A percentile compares a stretch with the other conserved stretches of the same genome.
These are phyloP conservation scores for Alnus glutinosa DNA, from an alignment of 306 rosid species.

Conservation along the genomic window DNA sequence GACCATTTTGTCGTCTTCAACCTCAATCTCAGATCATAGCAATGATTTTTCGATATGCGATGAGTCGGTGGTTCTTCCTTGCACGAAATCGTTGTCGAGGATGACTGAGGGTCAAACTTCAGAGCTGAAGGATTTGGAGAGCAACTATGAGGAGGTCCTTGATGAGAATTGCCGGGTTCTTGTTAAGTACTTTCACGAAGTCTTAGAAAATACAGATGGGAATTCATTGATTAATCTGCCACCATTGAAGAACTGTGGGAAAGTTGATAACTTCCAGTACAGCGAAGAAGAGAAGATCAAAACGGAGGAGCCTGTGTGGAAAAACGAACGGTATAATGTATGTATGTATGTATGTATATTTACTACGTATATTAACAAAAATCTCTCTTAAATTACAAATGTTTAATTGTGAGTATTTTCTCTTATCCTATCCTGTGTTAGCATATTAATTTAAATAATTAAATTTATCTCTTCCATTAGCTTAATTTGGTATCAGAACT, in stretches of 20 bases:
- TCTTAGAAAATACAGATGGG: slow-evolving; percentile 40
- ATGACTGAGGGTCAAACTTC: slow-evolving; percentile 65
- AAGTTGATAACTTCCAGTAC: slow-evolving; percentile 17
- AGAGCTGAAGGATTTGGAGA: slow-evolving; percentile 67
- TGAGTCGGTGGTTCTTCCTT: slow-evolving; percentile 37
- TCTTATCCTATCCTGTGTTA: no score
- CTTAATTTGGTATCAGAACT: no score
- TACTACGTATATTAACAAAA: no score
- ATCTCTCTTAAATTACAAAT: no score
- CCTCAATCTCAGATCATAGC: background rate
- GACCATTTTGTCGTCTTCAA: slow-evolving; percentile 31
- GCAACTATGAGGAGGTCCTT: slow-evolving; percentile 55
- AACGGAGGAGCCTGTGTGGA: slow-evolving; percentile 30
- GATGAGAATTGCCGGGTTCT: slow-evolving; percentile 65
- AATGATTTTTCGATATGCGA: slow-evolving; percentile 40
- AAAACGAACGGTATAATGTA: slow-evolving; percentile 90
- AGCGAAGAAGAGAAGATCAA: slow-evolving; percentile 23
- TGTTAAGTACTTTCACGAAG: slow-evolving; percentile 52
- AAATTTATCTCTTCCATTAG: no score
- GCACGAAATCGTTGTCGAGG: slow-evolving; percentile 57
- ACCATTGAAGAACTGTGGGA: slow-evolving; percentile 22
- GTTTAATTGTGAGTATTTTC: no score
- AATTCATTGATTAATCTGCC: slow-evolving; percentile 40
- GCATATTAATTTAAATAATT: no score
- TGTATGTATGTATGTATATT: no score